These are phyloP conservation scores for Hirsutella rhossiliensis DNA, from an alignment of 2,329 filamentous ascomycete species.

Conservation along the genomic window DNA sequence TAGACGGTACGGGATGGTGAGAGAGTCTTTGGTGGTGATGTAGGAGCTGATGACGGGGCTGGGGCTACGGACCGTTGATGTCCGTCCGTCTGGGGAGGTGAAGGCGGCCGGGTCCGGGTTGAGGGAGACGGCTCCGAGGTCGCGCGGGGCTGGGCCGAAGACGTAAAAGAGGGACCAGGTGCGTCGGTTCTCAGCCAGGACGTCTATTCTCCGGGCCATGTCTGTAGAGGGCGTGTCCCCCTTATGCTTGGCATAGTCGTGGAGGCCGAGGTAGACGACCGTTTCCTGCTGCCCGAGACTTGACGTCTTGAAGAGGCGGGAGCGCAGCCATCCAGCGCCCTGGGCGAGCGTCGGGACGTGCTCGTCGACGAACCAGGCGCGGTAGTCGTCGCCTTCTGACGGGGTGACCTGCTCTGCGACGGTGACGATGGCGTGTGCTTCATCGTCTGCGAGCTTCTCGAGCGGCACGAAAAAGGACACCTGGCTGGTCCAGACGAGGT, in stretches of 20 bases:
- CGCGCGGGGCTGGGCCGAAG: constrained; percentile 63
- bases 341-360: constrained; percentile 60
- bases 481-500: constrained; percentile 46
- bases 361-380: constrained; percentile 64
- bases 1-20: constrained; percentile 59
- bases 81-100: constrained; percentile 40
- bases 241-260: constrained; percentile 62
- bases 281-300: constrained; percentile 41
- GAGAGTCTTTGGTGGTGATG: constrained; percentile 55
- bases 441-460: constrained; percentile 26
- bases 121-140: constrained; percentile 45
- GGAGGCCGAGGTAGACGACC: constrained; percentile 48
- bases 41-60: constrained; percentile 52
- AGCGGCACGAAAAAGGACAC: constrained; percentile 33
- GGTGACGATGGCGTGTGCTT: constrained; percentile 47
- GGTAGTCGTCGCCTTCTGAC: constrained; percentile 37
- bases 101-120: constrained; percentile 37
- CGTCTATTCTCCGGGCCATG: too few species aligned
- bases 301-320: constrained; percentile 57
- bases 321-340: constrained; percentile 68
- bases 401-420: constrained; percentile 40
- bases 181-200: too few species aligned
- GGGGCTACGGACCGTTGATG: constrained; percentile 38
- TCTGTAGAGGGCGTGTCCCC: too few species aligned
- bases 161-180: constrained; percentile 66